Evolutionary conservation across 108 stramenopile genomes (phyloP), one percentile per base, ranked within the genome.

Genomic region (Cylindrotheca closterium): DNA sequence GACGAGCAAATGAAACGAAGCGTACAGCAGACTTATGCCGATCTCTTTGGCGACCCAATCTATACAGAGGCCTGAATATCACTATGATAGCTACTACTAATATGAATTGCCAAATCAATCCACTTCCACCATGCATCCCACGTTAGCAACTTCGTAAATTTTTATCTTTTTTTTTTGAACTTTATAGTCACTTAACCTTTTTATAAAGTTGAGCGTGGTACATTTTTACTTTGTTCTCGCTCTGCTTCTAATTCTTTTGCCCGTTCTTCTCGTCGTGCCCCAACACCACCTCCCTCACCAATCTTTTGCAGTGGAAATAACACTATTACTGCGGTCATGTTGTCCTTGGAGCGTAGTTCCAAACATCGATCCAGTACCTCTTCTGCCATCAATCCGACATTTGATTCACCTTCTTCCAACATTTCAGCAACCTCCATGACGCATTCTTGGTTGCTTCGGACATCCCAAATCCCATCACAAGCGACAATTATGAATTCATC

Each of bases 401-500:
- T 61, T 2, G 53, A 37, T 79, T 92, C 94, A 7, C 94, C 91
- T 49, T 91, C 86, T 10, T 55, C 48, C 58, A 91, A 84, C 47
- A 95, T 79, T 15, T 78, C 72, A 0, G 68, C 46, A 15, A 96
- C 87, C 29, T 90, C 77, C 18, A 84, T 58, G 24, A 85, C 83
- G 31, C 93, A 93, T 46, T 91, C 70, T 63, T 94, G 81, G 24
- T 82, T 83, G n/a, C 79, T 70, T 29, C 91, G 42, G 2, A 96
- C 94, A 67, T 99, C 98, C 98, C 96, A 99, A 32, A 99, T 81
- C 12, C 98, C 98, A 71, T 99, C 98, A 55, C 96, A 90, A 0
- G 93, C 96, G 12, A 99, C 45, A 23, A 90, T 71, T 8, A 90
- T 42, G 70, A 87, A 99, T 71, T 95, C 84, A 70, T 98, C 95